phyloP scores from a whole-genome alignment of 768 basidiomycete genomes.

The Pleurotus sapidus region DNA sequence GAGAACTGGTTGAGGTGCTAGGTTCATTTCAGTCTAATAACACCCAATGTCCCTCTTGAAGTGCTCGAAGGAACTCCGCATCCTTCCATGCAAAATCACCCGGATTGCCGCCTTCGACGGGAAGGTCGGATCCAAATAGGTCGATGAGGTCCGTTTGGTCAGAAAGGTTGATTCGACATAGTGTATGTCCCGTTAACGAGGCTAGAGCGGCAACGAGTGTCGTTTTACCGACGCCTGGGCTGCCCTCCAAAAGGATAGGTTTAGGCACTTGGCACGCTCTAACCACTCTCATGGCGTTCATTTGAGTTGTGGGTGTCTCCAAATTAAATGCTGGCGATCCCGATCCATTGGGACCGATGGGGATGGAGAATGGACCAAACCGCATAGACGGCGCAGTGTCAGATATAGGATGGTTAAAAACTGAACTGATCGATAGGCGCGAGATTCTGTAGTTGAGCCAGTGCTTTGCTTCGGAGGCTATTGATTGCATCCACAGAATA shows the following conservation, averaged over 20 bases:
- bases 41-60: conserved; percentile 98
- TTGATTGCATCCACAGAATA: conserved; percentile 58
- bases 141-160: conserved; percentile 98
- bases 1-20: conserved; percentile 93
- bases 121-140: conserved; percentile 93
- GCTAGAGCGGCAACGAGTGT: conserved; percentile 89
- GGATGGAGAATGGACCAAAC: conserved; percentile 75
- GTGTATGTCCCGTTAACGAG: conserved; percentile 67
- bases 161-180: conserved; percentile 95
- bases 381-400: conserved; percentile 39
- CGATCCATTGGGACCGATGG: conserved; percentile 46
- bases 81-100: conserved; percentile 98
- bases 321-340: conserved; percentile 64
- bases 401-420: conserved; percentile 19
- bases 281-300: conserved; percentile 85
- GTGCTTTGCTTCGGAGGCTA: conserved; percentile 60
- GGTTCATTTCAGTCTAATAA: conserved; percentile 98
- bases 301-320: conserved; percentile 81
- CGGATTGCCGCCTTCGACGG: conserved; percentile 85
- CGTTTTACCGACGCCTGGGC: conserved; percentile 98
- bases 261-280: conserved; percentile 88
- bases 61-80: conserved; percentile 89
- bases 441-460: conserved; percentile 49
- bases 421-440: conserved; percentile 40
- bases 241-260: conserved; percentile 94